Base-by-base conservation (phyloP, 164 flowering plant species). In the Macadamia tetraphylla region DNA sequence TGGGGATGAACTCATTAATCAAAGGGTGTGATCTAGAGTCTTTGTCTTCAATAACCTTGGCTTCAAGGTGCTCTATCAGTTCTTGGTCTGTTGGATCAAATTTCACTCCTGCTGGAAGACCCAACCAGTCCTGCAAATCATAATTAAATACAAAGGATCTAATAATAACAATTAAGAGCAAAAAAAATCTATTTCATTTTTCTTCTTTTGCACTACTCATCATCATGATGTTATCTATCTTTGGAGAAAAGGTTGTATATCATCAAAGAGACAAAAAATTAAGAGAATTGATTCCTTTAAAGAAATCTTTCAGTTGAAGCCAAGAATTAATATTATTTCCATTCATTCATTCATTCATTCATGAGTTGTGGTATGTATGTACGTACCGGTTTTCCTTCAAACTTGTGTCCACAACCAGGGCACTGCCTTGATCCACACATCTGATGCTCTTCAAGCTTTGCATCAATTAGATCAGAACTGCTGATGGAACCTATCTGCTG, bases 61-160 rank as follows among this genome's bases (percentile, higher is more conserved):
- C 95, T 78, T 88, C 92, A 8, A 91, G 92, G 71, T 91, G 97
- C 65, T 91, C 95, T 68, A 91, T 89, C 80, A 91, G 80, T 78
- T 91, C 97, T 78, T 91, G 97, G 71, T 91, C 97, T 7, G 97
- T 89, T 59, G 97, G 97, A 74, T 91, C 97, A 77, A 91, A 91
- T 77, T 91, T 91, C 73, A 91, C 97, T 68, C 97, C 97, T 48
- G 97, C 97, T 70, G 97, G 97, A 73, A 91, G 83, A 76, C 97
- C 97, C 73, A 91, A 80, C 97, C 97, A 91, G 43, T 88, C 93
- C 97, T 91, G 77, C 73, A 71, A 53, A 66, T 1, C 62, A n/a
- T 49, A 69, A 15, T n/a, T 59, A 69, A 66, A 8, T 17, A 58
- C 42, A 71, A 35, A 30, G 43, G 18, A 23, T 23, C 2, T 6